These are phyloP conservation scores for Helichrysum umbraculigerum DNA, from an alignment of 129 eudicot species.

Conservation along the genomic window DNA sequence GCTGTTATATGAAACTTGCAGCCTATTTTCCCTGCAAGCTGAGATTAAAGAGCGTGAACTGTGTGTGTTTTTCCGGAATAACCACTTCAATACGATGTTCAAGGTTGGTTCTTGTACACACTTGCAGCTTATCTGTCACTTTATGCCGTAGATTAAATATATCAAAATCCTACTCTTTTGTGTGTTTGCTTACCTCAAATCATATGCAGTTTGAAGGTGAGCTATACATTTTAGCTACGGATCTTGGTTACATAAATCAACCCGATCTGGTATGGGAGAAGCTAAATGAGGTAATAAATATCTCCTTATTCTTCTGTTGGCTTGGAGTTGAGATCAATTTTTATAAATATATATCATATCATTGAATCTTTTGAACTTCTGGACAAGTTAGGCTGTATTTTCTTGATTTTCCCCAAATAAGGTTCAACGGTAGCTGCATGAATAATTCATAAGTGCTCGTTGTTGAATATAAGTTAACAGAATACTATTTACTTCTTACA, in stretches of 20 bases:
- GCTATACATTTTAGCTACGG: slow-evolving; percentile 80
- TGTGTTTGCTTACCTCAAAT: slow-evolving; percentile 25
- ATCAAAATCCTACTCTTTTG: slow-evolving; percentile 7
- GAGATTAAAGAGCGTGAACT: slow-evolving; percentile 74
- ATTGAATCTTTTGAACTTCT: not conserved
- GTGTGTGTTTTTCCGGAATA: slow-evolving; percentile 90
- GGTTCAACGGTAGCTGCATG: not conserved
- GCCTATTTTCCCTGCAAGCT: slow-evolving; percentile 69
- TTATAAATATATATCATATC: not conserved
- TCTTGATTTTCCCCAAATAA: not conserved
- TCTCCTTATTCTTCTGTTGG: slow-evolving; percentile 2
- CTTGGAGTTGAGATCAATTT: not conserved
- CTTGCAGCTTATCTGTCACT: not conserved
- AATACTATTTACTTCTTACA: slow-evolving; percentile 4
- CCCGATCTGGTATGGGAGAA: slow-evolving; percentile 97
- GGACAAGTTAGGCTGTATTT: not conserved
- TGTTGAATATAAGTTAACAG: slow-evolving; percentile 9
- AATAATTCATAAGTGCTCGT: not conserved
- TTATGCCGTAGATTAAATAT: not conserved
- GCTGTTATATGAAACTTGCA: slow-evolving; percentile 43
- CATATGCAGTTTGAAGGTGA: slow-evolving; percentile 68
- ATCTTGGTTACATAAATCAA: slow-evolving; percentile 80
- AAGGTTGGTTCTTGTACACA: slow-evolving; percentile 56
- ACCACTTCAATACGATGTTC: slow-evolving; percentile 96
- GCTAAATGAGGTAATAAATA: slow-evolving; percentile 68